Percentiles rank a stretch among this genome's conserved stretches.
phyloP scores from a whole-genome alignment of 164 flowering plant genomes.

The Tinospora cordifolia region DNA sequence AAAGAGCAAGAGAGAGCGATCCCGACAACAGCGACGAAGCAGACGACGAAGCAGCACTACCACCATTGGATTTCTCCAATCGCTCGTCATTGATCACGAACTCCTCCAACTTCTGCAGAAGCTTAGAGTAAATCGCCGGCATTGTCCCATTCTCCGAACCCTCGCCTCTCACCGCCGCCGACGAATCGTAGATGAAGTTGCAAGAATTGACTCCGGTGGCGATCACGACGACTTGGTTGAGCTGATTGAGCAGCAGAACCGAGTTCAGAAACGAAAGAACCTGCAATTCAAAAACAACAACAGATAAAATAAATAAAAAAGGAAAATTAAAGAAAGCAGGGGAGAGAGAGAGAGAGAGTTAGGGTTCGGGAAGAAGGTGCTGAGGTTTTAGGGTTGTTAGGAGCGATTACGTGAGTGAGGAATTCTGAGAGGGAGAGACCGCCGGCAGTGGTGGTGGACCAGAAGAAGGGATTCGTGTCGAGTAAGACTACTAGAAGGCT shows the following conservation, averaged over 20 bases:
- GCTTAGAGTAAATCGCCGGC: slow-evolving; percentile 38
- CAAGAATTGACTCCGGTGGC: slow-evolving; percentile 81
- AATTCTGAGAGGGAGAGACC: slow-evolving; percentile 54
- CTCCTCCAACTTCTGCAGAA: slow-evolving; percentile 63
- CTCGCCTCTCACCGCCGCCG: slow-evolving; percentile 26
- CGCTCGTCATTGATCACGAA: slow-evolving; percentile 56
- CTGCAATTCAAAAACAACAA: slow-evolving; percentile 32
- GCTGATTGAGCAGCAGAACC: slow-evolving; percentile 62
- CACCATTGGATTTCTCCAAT: slow-evolving; percentile 26
- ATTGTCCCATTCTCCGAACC: slow-evolving; percentile 27
- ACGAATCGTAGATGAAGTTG: no score
- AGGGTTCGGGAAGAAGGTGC: no score
- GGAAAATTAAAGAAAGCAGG: background rate
- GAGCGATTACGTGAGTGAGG: slow-evolving; percentile 49
- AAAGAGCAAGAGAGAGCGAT: slow-evolving; percentile 85
- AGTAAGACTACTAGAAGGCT: slow-evolving; percentile 70
- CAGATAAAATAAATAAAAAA: no score
- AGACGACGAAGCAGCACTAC: slow-evolving; percentile 22
- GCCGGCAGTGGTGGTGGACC: slow-evolving; percentile 32
- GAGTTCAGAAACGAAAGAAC: slow-evolving; percentile 77
- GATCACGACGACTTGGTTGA: slow-evolving; percentile 82
- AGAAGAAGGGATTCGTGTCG: slow-evolving; percentile 84
- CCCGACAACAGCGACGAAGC: slow-evolving; percentile 72
- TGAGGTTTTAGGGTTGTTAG: background rate
- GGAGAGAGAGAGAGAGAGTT: no score